Evolutionary conservation across 495 filamentous ascomycete species (phyloP).

Genomic region (Aspergillus campestris): DNA sequence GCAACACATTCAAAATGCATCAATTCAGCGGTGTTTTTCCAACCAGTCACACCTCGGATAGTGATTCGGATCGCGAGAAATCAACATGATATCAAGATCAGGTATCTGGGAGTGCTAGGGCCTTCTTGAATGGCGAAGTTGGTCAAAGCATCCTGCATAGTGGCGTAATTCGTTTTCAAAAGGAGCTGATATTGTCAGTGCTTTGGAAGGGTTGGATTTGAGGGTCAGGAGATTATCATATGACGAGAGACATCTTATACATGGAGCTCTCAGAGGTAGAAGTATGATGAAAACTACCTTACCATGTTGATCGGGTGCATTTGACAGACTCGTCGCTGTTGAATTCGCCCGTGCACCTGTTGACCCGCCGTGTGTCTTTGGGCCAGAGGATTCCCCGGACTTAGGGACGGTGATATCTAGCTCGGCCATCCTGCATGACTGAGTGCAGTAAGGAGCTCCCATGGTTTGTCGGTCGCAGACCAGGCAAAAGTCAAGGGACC

Average conservation of each 20-base stretch:
- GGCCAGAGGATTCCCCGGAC: constrained; percentile 34
- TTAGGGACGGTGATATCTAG: constrained; percentile 56
- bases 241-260: constrained; percentile 52
- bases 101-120: constrained; percentile 13
- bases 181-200: constrained; percentile 58
- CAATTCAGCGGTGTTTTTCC: not conserved
- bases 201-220: constrained; percentile 49
- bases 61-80: not conserved
- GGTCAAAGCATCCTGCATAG: constrained; percentile 85
- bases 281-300: constrained; percentile 5
- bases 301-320: too few species aligned
- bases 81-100: constrained; percentile 31
- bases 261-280: constrained; percentile 23
- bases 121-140: constrained; percentile 57
- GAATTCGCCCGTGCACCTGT: constrained; percentile 9
- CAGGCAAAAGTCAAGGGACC: constrained; percentile 91
- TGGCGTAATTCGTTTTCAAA: constrained; percentile 71
- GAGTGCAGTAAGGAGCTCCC: constrained; percentile 81
- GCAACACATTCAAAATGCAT: not conserved
- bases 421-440: constrained; percentile 83
- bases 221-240: constrained; percentile 79
- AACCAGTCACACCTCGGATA: not conserved
- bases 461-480: constrained; percentile 83
- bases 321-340: too few species aligned
- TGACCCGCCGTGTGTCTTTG: constrained; percentile 27